Evolutionary conservation across 495 filamentous ascomycete genomes (phyloP), one percentile per base, ranked within the genome.

Genomic region (Astrocystis sublimbata): DNA sequence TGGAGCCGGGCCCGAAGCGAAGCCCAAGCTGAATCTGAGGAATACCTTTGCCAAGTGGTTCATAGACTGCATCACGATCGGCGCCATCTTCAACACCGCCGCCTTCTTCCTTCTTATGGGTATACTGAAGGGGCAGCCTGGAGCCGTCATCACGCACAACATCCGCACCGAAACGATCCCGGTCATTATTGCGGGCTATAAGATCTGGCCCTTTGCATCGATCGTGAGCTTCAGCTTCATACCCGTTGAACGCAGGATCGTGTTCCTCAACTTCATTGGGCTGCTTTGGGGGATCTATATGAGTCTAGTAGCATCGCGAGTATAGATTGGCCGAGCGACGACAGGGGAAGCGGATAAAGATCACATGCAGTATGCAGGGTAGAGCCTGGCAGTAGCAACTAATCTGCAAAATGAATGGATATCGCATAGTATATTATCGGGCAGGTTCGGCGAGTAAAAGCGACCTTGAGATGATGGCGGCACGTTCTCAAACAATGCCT

Each of bases 161-260:
- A 51, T 73, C 40, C 63, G 65, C 40, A 65, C 43, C 53, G 65
- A 73, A 51, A 73, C 71, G 10, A 70, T 73, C 42, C 69, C 68
- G 26, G 61, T 73, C 46, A 71, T 73, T 13, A 49, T 73, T 10
- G 71, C 71, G 13, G 71, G 71, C 13, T 73, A 71, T 41, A 73
- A 71, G 61, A 73, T 73, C 52, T 73, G 71, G 71, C 71, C 71
- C 2, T 71, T 73, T 59, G 71, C 71, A 4, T 73, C 71, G 33
- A 70, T 73, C 57, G 65, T 73, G 52, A 71, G 68, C 67, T 73
- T 71, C 33, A 73, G 60, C 46, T 73, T 65, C 40, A 59, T 73
- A 24, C 71, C 71, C 17, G 71, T 73, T 55, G 71, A 73, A 59
- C 61, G 64, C 50, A 65, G 71, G 57, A 73, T 73, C 61, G 71